These are phyloP conservation scores for Solanum acaule DNA, from an alignment of 257 asterid species.

Conservation along the genomic window DNA sequence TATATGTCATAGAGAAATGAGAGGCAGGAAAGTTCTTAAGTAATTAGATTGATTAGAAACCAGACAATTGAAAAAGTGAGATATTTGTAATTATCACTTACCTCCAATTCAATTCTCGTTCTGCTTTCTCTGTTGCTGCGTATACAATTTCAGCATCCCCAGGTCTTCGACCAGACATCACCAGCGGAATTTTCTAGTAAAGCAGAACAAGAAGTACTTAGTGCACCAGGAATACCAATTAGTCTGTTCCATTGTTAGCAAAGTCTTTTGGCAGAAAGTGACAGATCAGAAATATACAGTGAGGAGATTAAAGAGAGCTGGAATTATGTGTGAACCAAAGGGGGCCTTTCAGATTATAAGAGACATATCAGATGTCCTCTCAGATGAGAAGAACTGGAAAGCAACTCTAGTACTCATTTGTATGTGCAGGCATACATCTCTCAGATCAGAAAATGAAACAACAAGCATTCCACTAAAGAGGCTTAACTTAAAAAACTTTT, in stretches of 20 bases:
- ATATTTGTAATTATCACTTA: conserved; percentile 19
- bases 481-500: neutral
- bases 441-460: neutral
- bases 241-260: neutral
- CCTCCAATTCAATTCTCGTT: conserved; percentile 89
- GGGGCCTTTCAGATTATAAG: neutral
- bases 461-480: neutral
- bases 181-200: conserved; percentile 71
- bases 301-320: neutral
- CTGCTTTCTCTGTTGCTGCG: conserved; percentile 88
- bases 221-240: neutral
- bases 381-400: neutral
- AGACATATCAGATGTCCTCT: neutral
- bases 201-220: neutral
- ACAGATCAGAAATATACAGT: neutral
- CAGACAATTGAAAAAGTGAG: neutral
- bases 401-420: neutral
- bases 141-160: conserved; percentile 94
- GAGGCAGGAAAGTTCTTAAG: neutral
- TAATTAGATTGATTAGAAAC: neutral
- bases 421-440: neutral
- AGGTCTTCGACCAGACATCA: conserved; percentile 70
- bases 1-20: neutral
- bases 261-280: neutral
- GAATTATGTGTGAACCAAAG: neutral